Evolutionary conservation across 768 basidiomycete species (phyloP).

Genomic region (Suillus subluteus): DNA sequence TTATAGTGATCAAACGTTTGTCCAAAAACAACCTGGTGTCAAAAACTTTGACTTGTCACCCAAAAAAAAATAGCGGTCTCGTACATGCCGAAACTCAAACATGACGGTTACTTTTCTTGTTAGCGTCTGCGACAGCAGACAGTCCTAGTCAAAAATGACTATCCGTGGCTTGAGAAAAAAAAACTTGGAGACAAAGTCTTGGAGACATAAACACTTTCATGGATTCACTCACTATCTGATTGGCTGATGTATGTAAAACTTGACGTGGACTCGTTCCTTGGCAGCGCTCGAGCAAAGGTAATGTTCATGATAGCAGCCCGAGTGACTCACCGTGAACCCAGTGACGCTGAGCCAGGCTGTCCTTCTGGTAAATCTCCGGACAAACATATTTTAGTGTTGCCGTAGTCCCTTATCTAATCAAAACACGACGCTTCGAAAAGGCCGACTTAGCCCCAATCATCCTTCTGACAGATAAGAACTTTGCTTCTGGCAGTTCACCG

Average conservation of each 20-base stretch:
- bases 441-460: conserved; percentile 27
- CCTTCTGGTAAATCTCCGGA: background rate
- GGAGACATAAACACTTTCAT: background rate
- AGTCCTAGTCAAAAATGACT: background rate
- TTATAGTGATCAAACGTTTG: conserved; percentile 6
- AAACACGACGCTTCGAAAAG: conserved; percentile 9
- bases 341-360: background rate
- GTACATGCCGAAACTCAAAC: conserved; percentile 9
- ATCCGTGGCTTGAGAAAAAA: conserved; percentile 2
- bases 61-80: conserved; percentile 10
- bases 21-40: conserved; percentile 11
- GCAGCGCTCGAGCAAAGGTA: background rate
- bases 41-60: background rate
- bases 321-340: background rate
- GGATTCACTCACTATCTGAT: background rate
- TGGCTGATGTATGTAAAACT: background rate
- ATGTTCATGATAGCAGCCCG: background rate
- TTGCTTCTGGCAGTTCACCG: conserved; percentile 19
- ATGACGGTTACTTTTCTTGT: conserved; percentile 8
- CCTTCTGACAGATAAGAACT: conserved; percentile 9
- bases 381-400: background rate
- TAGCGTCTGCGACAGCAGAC: conserved; percentile 9
- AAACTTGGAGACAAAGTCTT: conserved; percentile 2
- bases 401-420: conserved; percentile 21
- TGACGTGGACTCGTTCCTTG: conserved; percentile 1